A percentile compares a stretch with the other conserved stretches of the same genome.
These are phyloP conservation scores for Emericellopsis terricola DNA, from an alignment of 495 filamentous ascomycete genomes.

Conservation along the genomic window DNA sequence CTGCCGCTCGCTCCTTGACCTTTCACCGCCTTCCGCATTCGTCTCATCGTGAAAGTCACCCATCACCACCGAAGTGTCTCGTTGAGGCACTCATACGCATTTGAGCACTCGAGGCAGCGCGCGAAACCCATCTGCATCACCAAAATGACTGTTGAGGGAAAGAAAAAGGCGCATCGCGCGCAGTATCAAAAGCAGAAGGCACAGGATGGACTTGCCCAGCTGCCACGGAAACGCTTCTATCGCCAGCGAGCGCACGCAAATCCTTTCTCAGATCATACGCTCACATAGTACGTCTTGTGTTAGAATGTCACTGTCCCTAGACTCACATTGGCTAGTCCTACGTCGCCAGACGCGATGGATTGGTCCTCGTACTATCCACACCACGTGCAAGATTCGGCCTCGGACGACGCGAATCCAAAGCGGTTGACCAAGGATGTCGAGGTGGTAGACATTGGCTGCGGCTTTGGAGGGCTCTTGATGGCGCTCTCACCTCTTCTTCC, in stretches of 20 bases:
- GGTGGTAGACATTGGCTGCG: constrained; percentile 94
- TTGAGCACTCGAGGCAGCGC: too few species aligned
- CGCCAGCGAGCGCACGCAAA: constrained; percentile 94
- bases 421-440: constrained; percentile 53
- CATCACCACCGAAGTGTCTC: too few species aligned
- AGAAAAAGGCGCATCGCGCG: constrained; percentile 9
- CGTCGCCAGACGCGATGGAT: constrained; percentile 68
- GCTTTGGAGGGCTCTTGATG: constrained; percentile 81
- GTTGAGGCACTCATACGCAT: too few species aligned
- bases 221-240: constrained; percentile 90
- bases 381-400: constrained; percentile 22
- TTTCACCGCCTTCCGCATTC: too few species aligned
- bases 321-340: constrained; percentile 39
- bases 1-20: too few species aligned
- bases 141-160: constrained; percentile 14
- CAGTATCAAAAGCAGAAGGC: background rate
- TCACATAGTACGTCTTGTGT: constrained; percentile 52
- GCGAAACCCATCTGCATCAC: too few species aligned
- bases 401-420: constrained; percentile 8
- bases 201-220: constrained; percentile 8
- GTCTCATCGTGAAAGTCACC: too few species aligned
- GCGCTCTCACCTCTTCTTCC: constrained; percentile 70
- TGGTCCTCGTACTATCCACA: constrained; percentile 78
- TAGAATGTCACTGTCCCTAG: background rate
- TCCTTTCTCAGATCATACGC: constrained; percentile 81